A percentile compares a stretch with the other conserved stretches of the same genome.
Conservation (phyloP, 179 eudicot species). For the Patellifolia procumbens region DNA sequence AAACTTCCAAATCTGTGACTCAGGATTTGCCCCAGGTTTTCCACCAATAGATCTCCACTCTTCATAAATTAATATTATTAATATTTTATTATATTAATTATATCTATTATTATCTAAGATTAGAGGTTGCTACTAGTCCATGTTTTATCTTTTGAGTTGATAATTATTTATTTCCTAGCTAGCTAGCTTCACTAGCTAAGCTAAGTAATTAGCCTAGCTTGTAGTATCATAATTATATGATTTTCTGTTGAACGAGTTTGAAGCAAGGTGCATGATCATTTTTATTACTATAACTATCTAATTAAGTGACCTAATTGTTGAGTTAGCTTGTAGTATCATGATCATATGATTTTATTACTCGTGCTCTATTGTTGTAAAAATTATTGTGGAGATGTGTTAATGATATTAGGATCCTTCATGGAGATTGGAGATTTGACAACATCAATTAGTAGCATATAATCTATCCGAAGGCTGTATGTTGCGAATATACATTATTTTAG, state of each 20-base stretch:
- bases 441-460: too few relatives aligned
- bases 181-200: background rate
- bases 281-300: too few relatives aligned
- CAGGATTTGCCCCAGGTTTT: constrained; percentile 31
- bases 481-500: too few relatives aligned
- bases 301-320: too few relatives aligned
- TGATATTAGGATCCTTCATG: background rate
- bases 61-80: background rate
- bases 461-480: too few relatives aligned
- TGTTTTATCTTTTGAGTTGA: background rate
- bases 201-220: background rate
- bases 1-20: constrained; percentile 23
- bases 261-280: background rate
- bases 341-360: too few relatives aligned
- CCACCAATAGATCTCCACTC: constrained; percentile 33
- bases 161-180: background rate
- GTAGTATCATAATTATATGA: constrained; percentile 14
- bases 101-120: constrained; percentile 13
- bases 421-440: background rate
- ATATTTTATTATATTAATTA: too few relatives aligned
- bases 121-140: background rate
- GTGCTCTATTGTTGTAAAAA: background rate
- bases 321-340: too few relatives aligned
- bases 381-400: background rate
- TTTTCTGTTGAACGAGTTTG: background rate